Percentiles rank a stretch among this genome's conserved stretches.
These are phyloP conservation scores for Naematelia aurantialba DNA, from an alignment of 768 basidiomycete species.

Conservation along the genomic window DNA sequence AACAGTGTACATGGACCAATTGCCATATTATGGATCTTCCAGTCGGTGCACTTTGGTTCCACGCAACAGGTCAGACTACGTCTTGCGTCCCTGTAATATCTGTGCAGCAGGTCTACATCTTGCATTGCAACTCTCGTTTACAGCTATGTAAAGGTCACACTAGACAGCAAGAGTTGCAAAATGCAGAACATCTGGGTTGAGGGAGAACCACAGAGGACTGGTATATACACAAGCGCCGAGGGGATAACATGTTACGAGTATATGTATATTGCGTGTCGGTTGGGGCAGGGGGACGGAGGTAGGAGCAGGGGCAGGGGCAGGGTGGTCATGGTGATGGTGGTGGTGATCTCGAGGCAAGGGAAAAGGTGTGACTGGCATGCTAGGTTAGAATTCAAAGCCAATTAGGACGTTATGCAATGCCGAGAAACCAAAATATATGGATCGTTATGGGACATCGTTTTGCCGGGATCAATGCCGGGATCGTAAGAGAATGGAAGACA, in stretches of 20 bases:
- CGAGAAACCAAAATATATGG: background rate
- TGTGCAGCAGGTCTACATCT: too few species aligned
- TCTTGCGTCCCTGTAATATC: background rate
- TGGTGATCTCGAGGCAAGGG: background rate
- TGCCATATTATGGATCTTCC: background rate
- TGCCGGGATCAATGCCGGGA: too few species aligned
- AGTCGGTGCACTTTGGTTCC: too few species aligned
- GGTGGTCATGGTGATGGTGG: background rate
- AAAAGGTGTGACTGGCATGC: background rate
- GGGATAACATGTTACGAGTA: background rate
- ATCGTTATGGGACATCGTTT: background rate
- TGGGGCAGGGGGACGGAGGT: too few species aligned
- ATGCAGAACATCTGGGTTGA: background rate
- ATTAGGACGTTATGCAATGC: background rate
- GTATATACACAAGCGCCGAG: background rate
- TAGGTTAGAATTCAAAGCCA: background rate
- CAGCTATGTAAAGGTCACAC: background rate
- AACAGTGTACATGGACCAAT: constrained; percentile 2
- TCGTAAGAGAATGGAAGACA: background rate
- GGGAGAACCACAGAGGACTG: background rate
- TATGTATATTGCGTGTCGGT: background rate
- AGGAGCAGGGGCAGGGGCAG: too few species aligned
- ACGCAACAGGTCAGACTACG: background rate
- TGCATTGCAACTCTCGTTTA: background rate
- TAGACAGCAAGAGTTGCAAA: background rate